Evolutionary conservation across 2,329 filamentous ascomycete species (phyloP).

Genomic region (Camillea tinctor): DNA sequence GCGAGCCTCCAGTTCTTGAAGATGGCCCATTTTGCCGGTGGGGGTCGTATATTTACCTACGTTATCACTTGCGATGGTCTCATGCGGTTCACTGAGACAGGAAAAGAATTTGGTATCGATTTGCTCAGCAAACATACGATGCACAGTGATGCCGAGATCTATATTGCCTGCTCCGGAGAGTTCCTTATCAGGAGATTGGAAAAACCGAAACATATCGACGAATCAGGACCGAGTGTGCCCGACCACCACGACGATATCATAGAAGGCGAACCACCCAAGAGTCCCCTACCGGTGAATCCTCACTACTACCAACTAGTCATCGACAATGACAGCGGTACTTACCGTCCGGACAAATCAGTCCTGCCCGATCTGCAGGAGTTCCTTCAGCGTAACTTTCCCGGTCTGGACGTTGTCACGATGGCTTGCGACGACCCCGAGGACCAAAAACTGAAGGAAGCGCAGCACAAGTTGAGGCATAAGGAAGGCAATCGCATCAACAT

Average conservation of each 20-base stretch:
- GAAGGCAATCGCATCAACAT: constrained; percentile 52
- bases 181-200: constrained; percentile 79
- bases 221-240: constrained; percentile 42
- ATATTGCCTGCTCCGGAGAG: constrained; percentile 89
- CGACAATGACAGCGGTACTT: constrained; percentile 94
- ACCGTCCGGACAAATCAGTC: constrained; percentile 77
- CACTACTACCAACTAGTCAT: constrained; percentile 80
- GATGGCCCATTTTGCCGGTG: constrained; percentile 82
- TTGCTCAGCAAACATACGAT: constrained; percentile 93
- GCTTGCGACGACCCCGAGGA: constrained; percentile 79
- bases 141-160: constrained; percentile 89
- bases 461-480: constrained; percentile 71
- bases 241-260: constrained; percentile 51
- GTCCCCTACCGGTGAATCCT: constrained; percentile 45
- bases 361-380: constrained; percentile 71
- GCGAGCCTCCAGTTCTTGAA: constrained; percentile 80
- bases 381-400: constrained; percentile 71
- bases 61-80: constrained; percentile 84
- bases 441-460: constrained; percentile 70
- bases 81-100: constrained; percentile 90
- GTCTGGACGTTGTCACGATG: constrained; percentile 69
- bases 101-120: constrained; percentile 93
- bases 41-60: constrained; percentile 86
- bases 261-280: constrained; percentile 45
- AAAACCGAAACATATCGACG: constrained; percentile 44